Evolutionary conservation across 2,329 filamentous ascomycete species (phyloP), one percentile per base, ranked within the genome.

Genomic region (Cordyceps farinosa): DNA sequence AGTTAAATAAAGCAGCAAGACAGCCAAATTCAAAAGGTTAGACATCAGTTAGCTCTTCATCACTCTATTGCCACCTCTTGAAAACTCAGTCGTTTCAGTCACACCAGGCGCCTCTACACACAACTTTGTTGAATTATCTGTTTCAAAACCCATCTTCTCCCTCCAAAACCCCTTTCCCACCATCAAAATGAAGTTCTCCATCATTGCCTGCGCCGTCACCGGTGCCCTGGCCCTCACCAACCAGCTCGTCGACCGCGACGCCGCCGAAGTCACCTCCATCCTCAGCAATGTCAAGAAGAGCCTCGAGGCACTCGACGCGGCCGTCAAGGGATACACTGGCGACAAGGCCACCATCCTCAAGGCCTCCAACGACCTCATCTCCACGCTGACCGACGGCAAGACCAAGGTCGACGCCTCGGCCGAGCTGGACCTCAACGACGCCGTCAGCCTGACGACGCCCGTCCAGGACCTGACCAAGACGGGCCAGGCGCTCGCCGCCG

Each of bases 391-490:
- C 15, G 51, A 56, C 27, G 61, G 61, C 15, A 62, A 62, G 52
- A 57, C 44, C 44, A 62, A 62, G 44, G 61, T 62, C 34, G 61
- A 62, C 9, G 61, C 11, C 30, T 55, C 44, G 5, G 36, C 17
- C 8, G 44, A 56, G 30, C 61, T 62, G 0, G 27, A 36, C 13
- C 61, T 62, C 52, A 51, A 62, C 44, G 61, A 51, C 34, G 61
- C 61, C 42, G 53, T 62, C 52, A 48, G 27, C 42, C 52, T 62
- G 17, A 62, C 61, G 8, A n/a, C 7, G 11, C 61, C 61, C 27
- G 61, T 57, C 15, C 42, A 62, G 52, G 61, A 51, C 50, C 61
- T 62, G 5, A 62, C 52, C 52, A 50, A 56, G 42, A 54, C 42
- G 13, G 52, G 42, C 29, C 10, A 62, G 32, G 4, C 22, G 5